Conservation (phyloP, 305 asterid genomes). For the Fraxinus albicans region DNA sequence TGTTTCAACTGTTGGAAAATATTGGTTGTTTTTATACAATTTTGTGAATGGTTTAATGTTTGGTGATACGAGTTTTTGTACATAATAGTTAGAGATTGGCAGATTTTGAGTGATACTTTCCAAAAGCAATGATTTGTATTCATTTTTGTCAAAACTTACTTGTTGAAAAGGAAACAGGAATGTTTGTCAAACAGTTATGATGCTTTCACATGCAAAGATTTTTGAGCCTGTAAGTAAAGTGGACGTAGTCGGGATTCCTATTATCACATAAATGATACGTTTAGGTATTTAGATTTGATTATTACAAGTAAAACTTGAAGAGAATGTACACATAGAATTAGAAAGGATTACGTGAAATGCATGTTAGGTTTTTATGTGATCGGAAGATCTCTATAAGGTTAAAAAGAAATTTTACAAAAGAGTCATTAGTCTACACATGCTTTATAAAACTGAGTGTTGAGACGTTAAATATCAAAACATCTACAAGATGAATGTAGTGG, state of each 20-base stretch:
- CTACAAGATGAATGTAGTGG: not conserved
- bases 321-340: not conserved
- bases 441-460: not conserved
- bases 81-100: not conserved
- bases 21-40: slow-evolving; percentile 3
- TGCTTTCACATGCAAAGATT: not conserved
- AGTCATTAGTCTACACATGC: not conserved
- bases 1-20: not conserved
- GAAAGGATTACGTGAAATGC: not conserved
- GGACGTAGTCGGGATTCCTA: not conserved
- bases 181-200: not conserved
- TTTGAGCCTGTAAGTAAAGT: not conserved
- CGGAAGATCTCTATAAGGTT: not conserved
- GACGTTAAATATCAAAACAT: not conserved
- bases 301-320: not conserved
- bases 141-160: not conserved
- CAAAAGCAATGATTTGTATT: not conserved
- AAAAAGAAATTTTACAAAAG: not conserved
- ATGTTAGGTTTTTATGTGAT: not conserved
- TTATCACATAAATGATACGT: not conserved
- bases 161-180: not conserved
- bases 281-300: not conserved
- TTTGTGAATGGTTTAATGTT: slow-evolving; percentile 7
- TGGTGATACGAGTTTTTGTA: not conserved
- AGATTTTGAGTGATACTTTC: not conserved